These are phyloP conservation scores for Baudoinia panamericana DNA, from an alignment of 495 filamentous ascomycete genomes.

Conservation along the genomic window DNA sequence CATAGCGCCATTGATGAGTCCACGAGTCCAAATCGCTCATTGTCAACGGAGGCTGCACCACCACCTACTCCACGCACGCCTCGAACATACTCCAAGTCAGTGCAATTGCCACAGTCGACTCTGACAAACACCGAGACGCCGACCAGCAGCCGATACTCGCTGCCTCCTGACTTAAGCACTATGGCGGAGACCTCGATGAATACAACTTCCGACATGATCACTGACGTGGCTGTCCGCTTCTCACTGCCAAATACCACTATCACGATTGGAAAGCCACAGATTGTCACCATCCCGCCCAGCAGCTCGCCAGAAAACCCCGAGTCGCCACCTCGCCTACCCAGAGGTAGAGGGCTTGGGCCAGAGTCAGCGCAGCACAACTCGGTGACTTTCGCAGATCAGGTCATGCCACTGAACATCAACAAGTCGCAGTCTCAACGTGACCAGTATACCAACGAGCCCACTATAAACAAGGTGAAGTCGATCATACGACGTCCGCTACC, in stretches of 20 bases:
- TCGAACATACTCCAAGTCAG: slow-evolving; percentile 20
- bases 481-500: slow-evolving; percentile 12
- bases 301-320: slow-evolving; percentile 12
- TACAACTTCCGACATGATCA: slow-evolving; percentile 18
- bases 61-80: slow-evolving; percentile 17
- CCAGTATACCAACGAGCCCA: neutral
- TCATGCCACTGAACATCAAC: slow-evolving; percentile 18
- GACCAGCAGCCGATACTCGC: slow-evolving; percentile 13
- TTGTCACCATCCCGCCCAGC: slow-evolving; percentile 18
- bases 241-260: slow-evolving; percentile 20
- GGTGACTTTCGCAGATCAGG: slow-evolving; percentile 17
- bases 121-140: slow-evolving; percentile 9
- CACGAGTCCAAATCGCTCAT: neutral
- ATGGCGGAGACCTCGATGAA: slow-evolving; percentile 16
- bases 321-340: slow-evolving; percentile 4
- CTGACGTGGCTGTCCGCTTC: slow-evolving; percentile 22
- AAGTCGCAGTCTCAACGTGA: slow-evolving; percentile 4
- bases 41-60: slow-evolving; percentile 4
- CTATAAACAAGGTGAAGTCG: slow-evolving; percentile 6
- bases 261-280: slow-evolving; percentile 18
- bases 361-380: slow-evolving; percentile 8
- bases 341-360: neutral
- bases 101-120: slow-evolving; percentile 12
- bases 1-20: neutral
- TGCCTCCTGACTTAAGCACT: slow-evolving; percentile 19